A percentile compares a stretch with the other conserved stretches of the same genome.
Conservation (phyloP, 2,329 filamentous ascomycete species). For the Apiospora kogelbergensis region DNA sequence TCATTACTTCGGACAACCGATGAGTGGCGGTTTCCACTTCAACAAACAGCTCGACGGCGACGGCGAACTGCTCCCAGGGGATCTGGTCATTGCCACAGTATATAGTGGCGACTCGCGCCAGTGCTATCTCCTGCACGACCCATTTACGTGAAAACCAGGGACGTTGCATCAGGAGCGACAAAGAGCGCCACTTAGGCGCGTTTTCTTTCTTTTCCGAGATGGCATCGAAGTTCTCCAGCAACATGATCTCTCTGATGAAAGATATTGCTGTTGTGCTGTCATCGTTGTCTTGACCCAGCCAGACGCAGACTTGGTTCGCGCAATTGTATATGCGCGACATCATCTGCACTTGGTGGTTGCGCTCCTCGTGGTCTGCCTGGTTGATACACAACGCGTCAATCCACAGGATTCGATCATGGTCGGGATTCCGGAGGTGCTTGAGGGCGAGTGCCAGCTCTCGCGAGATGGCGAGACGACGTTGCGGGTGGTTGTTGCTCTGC, state of each 20-base stretch:
- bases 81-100: background rate
- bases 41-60: background rate
- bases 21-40: background rate
- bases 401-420: background rate
- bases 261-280: background rate
- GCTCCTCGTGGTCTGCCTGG: background rate
- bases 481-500: background rate
- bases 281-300: background rate
- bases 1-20: background rate
- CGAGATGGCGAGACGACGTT: background rate
- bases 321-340: background rate
- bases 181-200: background rate
- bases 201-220: background rate
- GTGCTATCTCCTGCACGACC: background rate
- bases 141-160: background rate
- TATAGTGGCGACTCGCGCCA: background rate
- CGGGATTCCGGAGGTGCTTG: background rate
- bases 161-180: background rate
- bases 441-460: background rate
- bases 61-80: background rate
- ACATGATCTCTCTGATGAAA: background rate
- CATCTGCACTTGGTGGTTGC: background rate
- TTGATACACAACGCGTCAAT: slow-evolving; percentile 10
- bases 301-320: background rate
- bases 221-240: background rate